Evolutionary conservation across 1,284 basidiomycete genomes (phyloP).

Genomic region (Ceratobasidium sp.): DNA sequence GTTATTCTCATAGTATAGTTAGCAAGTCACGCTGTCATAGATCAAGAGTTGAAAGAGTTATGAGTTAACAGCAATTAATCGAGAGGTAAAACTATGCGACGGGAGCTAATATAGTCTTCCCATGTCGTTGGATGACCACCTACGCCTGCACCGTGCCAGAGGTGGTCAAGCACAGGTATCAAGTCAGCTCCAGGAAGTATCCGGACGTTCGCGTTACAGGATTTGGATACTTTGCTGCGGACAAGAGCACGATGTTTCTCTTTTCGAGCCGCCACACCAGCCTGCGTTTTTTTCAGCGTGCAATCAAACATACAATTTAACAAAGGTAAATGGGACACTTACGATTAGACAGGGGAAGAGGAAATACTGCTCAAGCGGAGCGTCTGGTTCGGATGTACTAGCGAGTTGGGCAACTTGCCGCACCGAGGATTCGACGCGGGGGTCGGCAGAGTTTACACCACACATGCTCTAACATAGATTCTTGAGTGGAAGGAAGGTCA

Average conservation of each 20-base stretch:
- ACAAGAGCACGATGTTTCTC: slow-evolving; percentile 35
- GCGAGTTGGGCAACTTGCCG: slow-evolving; percentile 7
- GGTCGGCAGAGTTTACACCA: slow-evolving; percentile 11
- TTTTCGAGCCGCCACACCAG: slow-evolving; percentile 24
- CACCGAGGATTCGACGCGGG: slow-evolving; percentile 21
- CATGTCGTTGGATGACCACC: slow-evolving; percentile 14
- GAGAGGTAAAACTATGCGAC: not conserved
- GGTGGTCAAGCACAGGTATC: slow-evolving; percentile 27
- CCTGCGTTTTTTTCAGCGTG: not conserved
- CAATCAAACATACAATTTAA: not conserved
- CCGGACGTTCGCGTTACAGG: not conserved
- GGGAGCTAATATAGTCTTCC: slow-evolving; percentile 23
- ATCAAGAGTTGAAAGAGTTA: not conserved
- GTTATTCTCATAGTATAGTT: too few relatives aligned
- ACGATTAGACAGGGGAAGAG: slow-evolving; percentile 21
- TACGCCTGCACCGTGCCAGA: slow-evolving; percentile 19
- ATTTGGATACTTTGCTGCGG: not conserved
- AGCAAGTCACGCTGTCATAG: not conserved
- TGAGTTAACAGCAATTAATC: not conserved
- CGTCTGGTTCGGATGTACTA: not conserved
- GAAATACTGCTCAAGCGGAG: not conserved
- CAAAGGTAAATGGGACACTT: not conserved
- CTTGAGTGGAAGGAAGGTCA: not conserved
- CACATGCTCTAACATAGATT: slow-evolving; percentile 6
- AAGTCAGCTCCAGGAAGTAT: slow-evolving; percentile 30